Base-by-base conservation (phyloP, 371 early-diverging fungal species). In the Rhizomucor pusillus region DNA sequence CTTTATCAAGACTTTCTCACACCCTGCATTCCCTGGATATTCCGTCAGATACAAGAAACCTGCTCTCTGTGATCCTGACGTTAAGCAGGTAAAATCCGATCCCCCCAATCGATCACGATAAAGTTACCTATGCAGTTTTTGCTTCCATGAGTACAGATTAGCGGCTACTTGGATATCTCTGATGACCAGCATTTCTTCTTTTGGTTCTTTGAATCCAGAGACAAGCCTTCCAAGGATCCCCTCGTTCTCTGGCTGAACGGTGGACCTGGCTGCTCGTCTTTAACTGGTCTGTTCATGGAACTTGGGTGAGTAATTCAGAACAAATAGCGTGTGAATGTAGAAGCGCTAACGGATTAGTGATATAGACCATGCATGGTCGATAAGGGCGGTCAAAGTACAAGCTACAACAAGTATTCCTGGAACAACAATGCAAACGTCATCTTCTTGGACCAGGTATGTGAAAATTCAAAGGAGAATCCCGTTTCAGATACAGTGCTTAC, bases 211-310 rank as follows among this genome's bases (percentile, higher is more conserved):
- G 90, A 89, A 66, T 84, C 89, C 0, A 79, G 88, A 50, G 65
- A 77, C 54, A 68, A 79, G 24, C 87, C 86, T 35, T 63, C 69
- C 50, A 71, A 77, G 3, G 90, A 88, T 50, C 90, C 91, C 5
- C 57, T 90, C 14, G 62, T 89, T 7, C 73, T 89, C 16, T 90
- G 90, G 90, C 63, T 90, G 24, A 88, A 88, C 53, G 90, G 90
- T 41, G 89, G 89, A n/a, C 89, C 89, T 4, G 90, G 91, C n/a
- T 91, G 88, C 71, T 84, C 85, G 51, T 86, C 88, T 13, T 71
- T 87, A 53, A 82, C 85, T 13, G 89, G 89, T 14, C 69, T 88
- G 22, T 74, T 89, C 47, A 85, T 86, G 80, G 90, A 90, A 69
- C 79, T 88, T 12, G 88, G 88, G 77, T 73, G 63, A 66, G 22